Evolutionary conservation across 352 stramenopile species (phyloP), one percentile per base, ranked within the genome.

Genomic region (Phytopythium boreale): DNA sequence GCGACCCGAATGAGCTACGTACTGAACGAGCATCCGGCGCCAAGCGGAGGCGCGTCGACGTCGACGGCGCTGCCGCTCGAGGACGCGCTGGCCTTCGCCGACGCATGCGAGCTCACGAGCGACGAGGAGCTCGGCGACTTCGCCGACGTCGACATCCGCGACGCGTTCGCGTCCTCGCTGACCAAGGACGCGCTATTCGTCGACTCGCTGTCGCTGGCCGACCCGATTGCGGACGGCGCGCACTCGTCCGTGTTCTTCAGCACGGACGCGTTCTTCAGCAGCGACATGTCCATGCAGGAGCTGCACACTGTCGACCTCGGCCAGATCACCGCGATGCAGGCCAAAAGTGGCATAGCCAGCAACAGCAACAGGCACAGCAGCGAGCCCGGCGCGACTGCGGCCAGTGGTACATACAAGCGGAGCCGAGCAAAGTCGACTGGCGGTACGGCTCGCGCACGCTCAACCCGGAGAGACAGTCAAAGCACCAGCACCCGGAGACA

Each of bases 31-130:
- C 19, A 2, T 6, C 20, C 43, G 39, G 39, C 39, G 37, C 37
- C 37, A 41, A 41, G 31, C 31, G 31, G 4, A 36, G 31, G 31
- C 31, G 31, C 31, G 31, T 36, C 31, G 17, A n/a, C 19, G 39
- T n/a, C 14, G 39, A 6, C 22, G 44, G 1, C 44, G 29, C 51
- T 77, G 53, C 63, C 68, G 68, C 66, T 81, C 19, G 68, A 79
- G 56, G 65, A 72, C 52, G 71, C 71, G 41, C 62, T 79, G 53
- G 75, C 75, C 34, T 84, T 81, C 66, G 73, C 71, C n/a, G 70
- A 84, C 60, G 55, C 73, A 4, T 79, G 67, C 27, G 70, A 82
- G 27, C 51, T 70, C n/a, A 65, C 56, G 6, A 69, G 63, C 27
- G 71, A 73, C 49, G 61, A 72, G 19, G 73, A 74, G 49, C 51